Evolutionary conservation across 352 stramenopile species (phyloP).

Genomic region (Globisporangium cylindrosporum): DNA sequence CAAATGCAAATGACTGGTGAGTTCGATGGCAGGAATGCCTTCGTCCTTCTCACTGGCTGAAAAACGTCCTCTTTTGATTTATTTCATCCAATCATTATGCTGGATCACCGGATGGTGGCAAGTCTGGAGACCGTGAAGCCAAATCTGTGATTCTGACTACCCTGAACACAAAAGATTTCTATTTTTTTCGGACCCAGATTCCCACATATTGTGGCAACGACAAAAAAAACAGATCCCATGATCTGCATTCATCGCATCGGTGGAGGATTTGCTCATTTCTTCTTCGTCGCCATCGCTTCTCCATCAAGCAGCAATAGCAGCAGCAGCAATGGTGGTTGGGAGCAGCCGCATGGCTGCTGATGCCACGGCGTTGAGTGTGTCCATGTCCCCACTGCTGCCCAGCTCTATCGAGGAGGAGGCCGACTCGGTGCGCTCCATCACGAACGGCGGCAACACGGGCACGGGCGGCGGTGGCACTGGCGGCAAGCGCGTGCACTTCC

Average conservation of each 20-base stretch:
- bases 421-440: constrained; percentile 9
- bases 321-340: constrained; percentile 38
- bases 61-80: background rate
- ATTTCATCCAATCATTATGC: background rate
- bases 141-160: background rate
- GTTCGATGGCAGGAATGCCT: background rate
- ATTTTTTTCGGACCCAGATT: no score
- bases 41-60: background rate
- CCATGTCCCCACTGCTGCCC: constrained; percentile 70
- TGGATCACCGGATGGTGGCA: background rate
- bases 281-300: background rate
- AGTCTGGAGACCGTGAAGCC: background rate
- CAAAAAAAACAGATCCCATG: constrained; percentile 6
- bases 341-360: constrained; percentile 33
- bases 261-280: constrained; percentile 4
- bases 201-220: background rate
- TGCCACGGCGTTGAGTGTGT: constrained; percentile 58
- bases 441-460: background rate
- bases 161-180: background rate
- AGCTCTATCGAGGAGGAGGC: constrained; percentile 73
- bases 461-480: background rate
- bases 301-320: background rate
- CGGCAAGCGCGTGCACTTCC: constrained; percentile 76
- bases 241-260: constrained; percentile 5
- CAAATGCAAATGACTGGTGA: constrained; percentile 16